Evolutionary conservation across 169 alveolate species (phyloP), one percentile per base, ranked within the genome.

Genomic region (Cryptosporidium xiaoi): DNA sequence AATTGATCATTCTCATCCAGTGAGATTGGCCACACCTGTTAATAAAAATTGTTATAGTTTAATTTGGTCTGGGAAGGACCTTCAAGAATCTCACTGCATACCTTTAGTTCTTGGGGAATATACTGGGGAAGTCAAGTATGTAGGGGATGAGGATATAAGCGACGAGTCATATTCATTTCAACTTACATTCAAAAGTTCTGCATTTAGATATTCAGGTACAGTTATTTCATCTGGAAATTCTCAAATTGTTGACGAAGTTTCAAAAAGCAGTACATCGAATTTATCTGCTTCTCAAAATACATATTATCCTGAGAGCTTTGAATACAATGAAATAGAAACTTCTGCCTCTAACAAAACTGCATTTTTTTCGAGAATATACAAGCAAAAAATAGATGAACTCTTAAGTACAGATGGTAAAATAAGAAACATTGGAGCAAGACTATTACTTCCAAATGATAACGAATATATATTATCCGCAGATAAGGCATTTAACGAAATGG

Each of bases 381-480:
- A 8, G 18, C 31, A 53, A 55, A 18, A 8, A 16, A 34, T 7
- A 18, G 33, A 44, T 48, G 87, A 77, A 46, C 33, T 62, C 12
- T 24, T 29, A 12, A 56, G 40, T 3, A 77, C 87, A 7, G 71
- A 77, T 44, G 69, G 87, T 56, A 29, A 16, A 2, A 62, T 77
- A n/a, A 77, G 29, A 62, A 77, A 62, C 7, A 44, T 77, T 16
- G 87, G 87, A 20, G 87, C 87, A 5, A 56, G 87, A 24, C 87
- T 77, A 10, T 29, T 77, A 50, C 96, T 95, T 20, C 98, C 98
- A 24, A 93, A 83, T 71, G 94, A 92, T 64, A 91, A 95, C 44
- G 93, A 93, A 82, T 95, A 91, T 90, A 96, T 95, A 29, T 83
- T 95, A 50, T 96, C 95, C 48, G 93, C 97, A n/a, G 93, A 94